phyloP scores from a whole-genome alignment of 2,329 filamentous ascomycete genomes.

The Plenodomus biglobosus region DNA sequence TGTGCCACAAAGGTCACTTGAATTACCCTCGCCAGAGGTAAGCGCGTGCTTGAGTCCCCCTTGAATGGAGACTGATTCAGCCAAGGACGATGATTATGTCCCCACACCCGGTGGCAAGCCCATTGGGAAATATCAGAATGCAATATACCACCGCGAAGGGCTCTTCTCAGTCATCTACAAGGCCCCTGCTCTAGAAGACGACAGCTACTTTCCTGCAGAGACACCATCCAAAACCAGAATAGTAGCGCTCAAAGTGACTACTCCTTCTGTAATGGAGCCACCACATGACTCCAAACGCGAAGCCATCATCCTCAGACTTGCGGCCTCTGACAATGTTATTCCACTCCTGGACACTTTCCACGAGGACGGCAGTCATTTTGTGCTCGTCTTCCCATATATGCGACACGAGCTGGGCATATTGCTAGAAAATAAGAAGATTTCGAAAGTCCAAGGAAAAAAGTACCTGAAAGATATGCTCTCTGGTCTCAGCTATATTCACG shows the following conservation, averaged over 20 bases:
- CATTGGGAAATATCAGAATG: constrained; percentile 60
- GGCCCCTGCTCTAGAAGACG: constrained; percentile 50
- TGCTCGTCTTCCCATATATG: constrained; percentile 85
- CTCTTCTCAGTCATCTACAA: constrained; percentile 84
- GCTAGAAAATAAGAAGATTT: constrained; percentile 54
- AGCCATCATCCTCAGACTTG: constrained; percentile 67
- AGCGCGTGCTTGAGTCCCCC: neutral
- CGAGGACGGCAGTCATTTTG: constrained; percentile 69
- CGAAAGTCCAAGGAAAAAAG: constrained; percentile 44
- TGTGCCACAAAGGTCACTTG: constrained; percentile 20
- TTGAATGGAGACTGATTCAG: neutral
- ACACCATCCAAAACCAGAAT: constrained; percentile 32
- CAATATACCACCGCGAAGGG: constrained; percentile 63
- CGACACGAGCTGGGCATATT: constrained; percentile 71
- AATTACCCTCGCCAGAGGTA: constrained; percentile 32
- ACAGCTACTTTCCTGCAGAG: constrained; percentile 34
- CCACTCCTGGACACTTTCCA: constrained; percentile 71
- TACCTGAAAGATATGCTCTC: constrained; percentile 69
- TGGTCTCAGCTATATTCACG: constrained; percentile 72
- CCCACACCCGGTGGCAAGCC: constrained; percentile 42
- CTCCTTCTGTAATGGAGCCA: constrained; percentile 68
- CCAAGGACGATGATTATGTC: constrained; percentile 34
- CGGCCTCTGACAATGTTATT: constrained; percentile 63
- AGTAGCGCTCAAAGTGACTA: constrained; percentile 84
- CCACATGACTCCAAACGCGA: constrained; percentile 85